Evolutionary conservation across 2,329 filamentous ascomycete species (phyloP), one percentile per base, ranked within the genome.

Genomic region (Akanthomyces dipterigenus): DNA sequence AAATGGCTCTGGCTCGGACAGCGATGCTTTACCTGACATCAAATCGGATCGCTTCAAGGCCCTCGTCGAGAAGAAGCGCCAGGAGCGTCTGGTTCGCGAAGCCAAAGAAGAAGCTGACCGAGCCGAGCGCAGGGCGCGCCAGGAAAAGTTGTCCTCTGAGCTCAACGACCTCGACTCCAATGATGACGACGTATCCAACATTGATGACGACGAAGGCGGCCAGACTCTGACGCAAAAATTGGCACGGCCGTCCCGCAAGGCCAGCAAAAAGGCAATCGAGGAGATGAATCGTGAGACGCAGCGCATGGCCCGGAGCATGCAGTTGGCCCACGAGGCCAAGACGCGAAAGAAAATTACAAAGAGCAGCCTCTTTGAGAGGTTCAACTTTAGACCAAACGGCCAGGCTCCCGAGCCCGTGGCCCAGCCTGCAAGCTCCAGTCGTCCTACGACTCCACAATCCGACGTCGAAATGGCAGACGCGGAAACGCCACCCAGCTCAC

Each of bases 261-360:
- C 95, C 0, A 93, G 93, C 77, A 98, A 93, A 77, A 97, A 92
- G 75, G 95, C 95, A 0, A 73, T 97, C 46, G 91, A 97, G 71
- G 93, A 98, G 67, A 97, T 99, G 88, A 89, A 89, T 68, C 85
- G 91, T 62, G 95, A 99, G 75, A 97, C 93, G 1, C 95, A 99
- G 76, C 86, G 95, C 34, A 85, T 99, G 77, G 88, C 85, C 66
- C 84, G 95, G 66, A 96, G 89, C 70, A 90, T 96, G 84, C 93
- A 98, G 73, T 82, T 99, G 54, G 86, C 90, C 1, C 93, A 98
- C 73, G 88, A 96, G 71, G 89, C 91, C 26, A 91, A 88, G 76
- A 96, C 91, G 1, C 93, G 89, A 74, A 98, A 95, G 80, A 96
- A 91, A 76, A 89, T 96, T 65, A 87, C 88, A 7, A 95, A 93